Conservation (phyloP, 23 red algal species). For the Gracilariopsis chorda region DNA sequence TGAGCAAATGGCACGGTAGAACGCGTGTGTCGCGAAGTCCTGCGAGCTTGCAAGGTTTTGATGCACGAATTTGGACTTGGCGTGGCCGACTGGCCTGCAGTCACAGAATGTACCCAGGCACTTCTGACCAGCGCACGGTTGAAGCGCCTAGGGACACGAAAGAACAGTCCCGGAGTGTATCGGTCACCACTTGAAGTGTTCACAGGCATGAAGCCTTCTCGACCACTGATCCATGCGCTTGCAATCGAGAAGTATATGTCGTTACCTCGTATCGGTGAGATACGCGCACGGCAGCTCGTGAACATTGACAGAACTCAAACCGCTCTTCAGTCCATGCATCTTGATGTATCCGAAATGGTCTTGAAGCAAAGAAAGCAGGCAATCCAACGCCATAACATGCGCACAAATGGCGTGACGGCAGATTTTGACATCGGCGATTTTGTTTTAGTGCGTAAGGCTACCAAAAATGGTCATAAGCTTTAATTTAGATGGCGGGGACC, state of each 20-base stretch:
- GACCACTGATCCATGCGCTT: too few species aligned
- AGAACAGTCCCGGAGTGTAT: too few species aligned
- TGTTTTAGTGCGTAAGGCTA: neutral
- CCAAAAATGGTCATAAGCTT: slow-evolving; percentile 22
- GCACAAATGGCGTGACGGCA: neutral
- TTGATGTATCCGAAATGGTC: neutral
- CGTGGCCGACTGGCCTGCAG: neutral
- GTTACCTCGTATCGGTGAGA: too few species aligned
- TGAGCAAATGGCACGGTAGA: too few species aligned
- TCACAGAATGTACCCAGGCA: neutral
- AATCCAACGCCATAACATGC: neutral
- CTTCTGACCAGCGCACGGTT: neutral
- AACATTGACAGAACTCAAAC: neutral
- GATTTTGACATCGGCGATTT: neutral
- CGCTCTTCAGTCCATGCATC: neutral
- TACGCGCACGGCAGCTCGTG: too few species aligned
- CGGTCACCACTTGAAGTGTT: too few species aligned
- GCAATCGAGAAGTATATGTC: too few species aligned
- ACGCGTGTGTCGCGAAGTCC: neutral
- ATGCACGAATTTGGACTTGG: neutral
- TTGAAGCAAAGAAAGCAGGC: neutral
- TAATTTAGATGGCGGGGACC: neutral
- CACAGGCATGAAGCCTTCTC: too few species aligned
- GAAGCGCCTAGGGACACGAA: neutral
- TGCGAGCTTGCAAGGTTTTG: neutral